Evolutionary conservation across 768 basidiomycete species (phyloP).

Genomic region (Polyporus arcularius): DNA sequence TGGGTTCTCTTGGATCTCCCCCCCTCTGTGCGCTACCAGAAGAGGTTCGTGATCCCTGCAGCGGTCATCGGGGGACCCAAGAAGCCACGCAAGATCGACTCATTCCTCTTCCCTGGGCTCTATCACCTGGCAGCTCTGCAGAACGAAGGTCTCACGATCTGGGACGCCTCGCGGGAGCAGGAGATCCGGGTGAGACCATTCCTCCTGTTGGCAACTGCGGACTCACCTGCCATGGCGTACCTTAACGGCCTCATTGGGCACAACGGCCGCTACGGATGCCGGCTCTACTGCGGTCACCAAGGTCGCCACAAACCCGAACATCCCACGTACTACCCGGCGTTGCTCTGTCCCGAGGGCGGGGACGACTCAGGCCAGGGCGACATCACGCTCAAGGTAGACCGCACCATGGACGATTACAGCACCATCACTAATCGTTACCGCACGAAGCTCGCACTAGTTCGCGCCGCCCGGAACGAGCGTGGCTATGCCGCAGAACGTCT

Average conservation of each 20-base stretch:
- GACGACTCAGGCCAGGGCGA: no score
- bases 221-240: constrained; percentile 9
- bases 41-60: constrained; percentile 26
- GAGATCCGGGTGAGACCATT: background rate
- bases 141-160: constrained; percentile 28
- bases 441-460: no score
- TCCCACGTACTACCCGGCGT: no score
- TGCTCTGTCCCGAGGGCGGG: no score
- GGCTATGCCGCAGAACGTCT: no score
- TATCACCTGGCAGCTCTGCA: constrained; percentile 31
- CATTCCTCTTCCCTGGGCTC: constrained; percentile 32
- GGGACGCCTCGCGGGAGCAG: constrained; percentile 23
- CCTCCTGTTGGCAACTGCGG: constrained; percentile 5
- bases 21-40: constrained; percentile 32
- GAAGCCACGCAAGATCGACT: constrained; percentile 34
- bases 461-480: no score
- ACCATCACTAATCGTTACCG: no score
- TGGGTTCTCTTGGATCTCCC: constrained; percentile 28
- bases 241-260: constrained; percentile 35
- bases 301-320: no score
- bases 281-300: no score
- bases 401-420: no score
- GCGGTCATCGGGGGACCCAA: constrained; percentile 32
- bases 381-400: no score
- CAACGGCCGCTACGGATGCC: no score